Conservation (phyloP, 108 stramenopile genomes). For the Stephanodiscus triporus region DNA sequence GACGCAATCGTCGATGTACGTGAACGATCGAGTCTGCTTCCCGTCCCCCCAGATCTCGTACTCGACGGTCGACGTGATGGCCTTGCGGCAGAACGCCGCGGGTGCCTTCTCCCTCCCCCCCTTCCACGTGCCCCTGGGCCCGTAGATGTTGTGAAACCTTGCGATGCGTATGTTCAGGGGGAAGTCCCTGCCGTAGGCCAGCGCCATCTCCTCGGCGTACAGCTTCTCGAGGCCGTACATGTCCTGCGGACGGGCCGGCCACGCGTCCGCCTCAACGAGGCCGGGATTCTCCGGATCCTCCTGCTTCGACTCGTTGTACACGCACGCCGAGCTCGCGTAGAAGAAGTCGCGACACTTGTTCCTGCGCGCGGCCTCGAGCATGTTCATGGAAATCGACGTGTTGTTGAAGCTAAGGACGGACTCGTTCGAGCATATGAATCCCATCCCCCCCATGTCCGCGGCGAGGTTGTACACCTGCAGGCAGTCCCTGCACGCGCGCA, state of each 20-base stretch:
- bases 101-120: slow-evolving; percentile 99
- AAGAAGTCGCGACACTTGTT: slow-evolving; percentile 91
- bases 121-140: slow-evolving; percentile 98
- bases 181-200: slow-evolving; percentile 97
- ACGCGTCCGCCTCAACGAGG: slow-evolving; percentile 94
- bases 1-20: slow-evolving; percentile 99
- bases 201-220: slow-evolving; percentile 98
- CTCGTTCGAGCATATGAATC: slow-evolving; percentile 98
- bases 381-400: slow-evolving; percentile 98
- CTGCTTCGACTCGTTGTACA: slow-evolving; percentile 99
- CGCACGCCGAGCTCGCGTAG: slow-evolving; percentile 96
- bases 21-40: slow-evolving; percentile 98
- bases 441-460: slow-evolving; percentile 99
- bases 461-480: slow-evolving; percentile 98
- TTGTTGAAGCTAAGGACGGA: slow-evolving; percentile 97
- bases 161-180: slow-evolving; percentile 92
- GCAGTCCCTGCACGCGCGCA: slow-evolving; percentile 93
- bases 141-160: slow-evolving; percentile 99
- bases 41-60: slow-evolving; percentile 99
- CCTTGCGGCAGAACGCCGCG: slow-evolving; percentile 99
- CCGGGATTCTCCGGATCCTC: slow-evolving; percentile 97
- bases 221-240: slow-evolving; percentile 99
- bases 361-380: slow-evolving; percentile 97
- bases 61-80: slow-evolving; percentile 85
- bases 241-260: slow-evolving; percentile 99